Evolutionary conservation across 225 moss, liverwort and hornwort genomes (phyloP), one percentile per base, ranked within the genome.

Genomic region (Neckera pumila): DNA sequence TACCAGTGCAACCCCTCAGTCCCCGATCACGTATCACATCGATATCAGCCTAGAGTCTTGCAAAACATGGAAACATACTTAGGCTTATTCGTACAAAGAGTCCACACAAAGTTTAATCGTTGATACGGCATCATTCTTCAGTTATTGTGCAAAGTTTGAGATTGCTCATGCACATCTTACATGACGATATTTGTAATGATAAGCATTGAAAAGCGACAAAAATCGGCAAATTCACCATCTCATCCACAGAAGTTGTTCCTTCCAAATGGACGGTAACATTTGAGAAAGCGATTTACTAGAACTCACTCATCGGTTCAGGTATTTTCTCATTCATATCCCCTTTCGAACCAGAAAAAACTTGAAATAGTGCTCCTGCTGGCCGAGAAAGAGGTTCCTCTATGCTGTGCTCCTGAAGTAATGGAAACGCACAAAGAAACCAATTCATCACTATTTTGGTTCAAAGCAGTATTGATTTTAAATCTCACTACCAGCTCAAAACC

Each of bases 301-400:
- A 93, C 92, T 90, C 64, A 93, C 89, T 71, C 81, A 88, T 93
- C 53, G 84, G 84, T 53, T 88, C 83, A 40, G 91, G 91, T 61
- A 83, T 53, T 26, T 88, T 93, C 43, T 88, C 89, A 51, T 10
- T 85, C 70, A 9, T 64, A 69, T 83, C 91, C 36, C 15, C 76
- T 86, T 63, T 84, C 84, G n/a, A 42, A 80, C 90, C 92, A 33
- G 93, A 92, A 38, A 91, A 91, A 54, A 64, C 93, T 88, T 93
- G 82, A 62, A 92, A 93, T 81, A 93, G 90, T 49, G 93, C 91
- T 80, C 90, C 93, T 23, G 87, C 63, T 45, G 92, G 93, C 64
- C 92, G 88, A 56, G 93, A 90, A 51, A 93, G 92, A 63, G 93
- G 90, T 90, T 91, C 93, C 85, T 90, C 82, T 47, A 86, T 28